Conservation (phyloP, 2,329 filamentous ascomycete species). For the Phialocephala subalpina region DNA sequence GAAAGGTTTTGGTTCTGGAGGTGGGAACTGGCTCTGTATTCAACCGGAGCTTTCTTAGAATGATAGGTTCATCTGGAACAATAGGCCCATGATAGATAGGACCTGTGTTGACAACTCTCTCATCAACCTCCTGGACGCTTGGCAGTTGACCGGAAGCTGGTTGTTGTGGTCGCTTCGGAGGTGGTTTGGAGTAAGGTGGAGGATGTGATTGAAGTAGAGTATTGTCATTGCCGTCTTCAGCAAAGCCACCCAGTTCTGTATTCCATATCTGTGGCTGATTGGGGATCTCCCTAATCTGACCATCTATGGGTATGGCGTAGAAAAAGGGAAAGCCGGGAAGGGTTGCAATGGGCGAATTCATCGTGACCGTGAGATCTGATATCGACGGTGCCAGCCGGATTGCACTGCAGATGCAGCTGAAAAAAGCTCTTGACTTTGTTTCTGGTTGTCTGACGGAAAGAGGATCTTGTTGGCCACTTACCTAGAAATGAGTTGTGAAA, state of each 20-base stretch:
- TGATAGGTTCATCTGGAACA: background rate
- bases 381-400: background rate
- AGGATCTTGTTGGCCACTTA: background rate
- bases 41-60: background rate
- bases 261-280: background rate
- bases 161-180: constrained; percentile 8
- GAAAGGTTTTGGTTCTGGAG: background rate
- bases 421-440: constrained; percentile 4
- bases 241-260: background rate
- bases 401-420: constrained; percentile 8
- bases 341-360: constrained; percentile 15
- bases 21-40: background rate
- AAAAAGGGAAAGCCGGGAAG: constrained; percentile 20
- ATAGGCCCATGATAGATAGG: background rate
- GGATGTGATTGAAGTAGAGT: background rate
- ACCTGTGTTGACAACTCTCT: background rate
- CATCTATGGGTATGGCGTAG: constrained; percentile 20
- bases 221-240: constrained; percentile 13
- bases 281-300: constrained; percentile 12
- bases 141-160: background rate
- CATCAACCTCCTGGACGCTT: constrained; percentile 16
- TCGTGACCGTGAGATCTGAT: constrained; percentile 4
- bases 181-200: constrained; percentile 14
- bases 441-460: background rate
- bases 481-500: constrained; percentile 1